Conservation (phyloP, 2,329 filamentous ascomycete genomes). For the Penicillium sp. region DNA sequence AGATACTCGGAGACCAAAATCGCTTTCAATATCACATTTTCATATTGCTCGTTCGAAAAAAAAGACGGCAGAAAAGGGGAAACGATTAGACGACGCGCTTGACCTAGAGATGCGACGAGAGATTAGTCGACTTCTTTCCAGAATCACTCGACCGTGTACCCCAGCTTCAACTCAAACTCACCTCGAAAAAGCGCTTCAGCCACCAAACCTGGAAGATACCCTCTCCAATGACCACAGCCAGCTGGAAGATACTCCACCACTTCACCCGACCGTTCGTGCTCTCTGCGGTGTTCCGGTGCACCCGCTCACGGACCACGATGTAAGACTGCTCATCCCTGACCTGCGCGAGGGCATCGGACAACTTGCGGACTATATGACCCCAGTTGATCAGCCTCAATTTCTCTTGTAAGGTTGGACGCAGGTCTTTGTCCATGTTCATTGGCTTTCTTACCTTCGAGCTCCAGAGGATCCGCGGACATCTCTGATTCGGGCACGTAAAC, state of each 20-base stretch:
- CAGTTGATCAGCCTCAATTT: slow-evolving; percentile 12
- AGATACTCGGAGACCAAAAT: slow-evolving; percentile 14
- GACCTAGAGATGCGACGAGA: slow-evolving; percentile 38
- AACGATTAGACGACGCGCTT: slow-evolving; percentile 51
- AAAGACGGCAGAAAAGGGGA: background rate
- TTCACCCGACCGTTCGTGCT: slow-evolving; percentile 97
- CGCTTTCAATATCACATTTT: slow-evolving; percentile 16
- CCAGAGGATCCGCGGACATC: slow-evolving; percentile 80
- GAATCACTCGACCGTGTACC: background rate
- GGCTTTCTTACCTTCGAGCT: slow-evolving; percentile 73
- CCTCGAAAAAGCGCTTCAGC: slow-evolving; percentile 97
- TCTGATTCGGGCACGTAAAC: slow-evolving; percentile 94
- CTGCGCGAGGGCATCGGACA: slow-evolving; percentile 83
- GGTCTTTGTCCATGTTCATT: background rate
- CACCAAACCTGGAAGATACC: slow-evolving; percentile 99
- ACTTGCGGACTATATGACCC: slow-evolving; percentile 66
- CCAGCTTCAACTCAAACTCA: slow-evolving; percentile 45
- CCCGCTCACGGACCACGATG: slow-evolving; percentile 92
- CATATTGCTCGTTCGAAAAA: slow-evolving; percentile 17
- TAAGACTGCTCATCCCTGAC: slow-evolving; percentile 98
- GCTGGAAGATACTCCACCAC: slow-evolving; percentile 99
- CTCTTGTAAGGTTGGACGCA: background rate
- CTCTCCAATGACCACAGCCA: slow-evolving; percentile 84
- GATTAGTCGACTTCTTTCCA: slow-evolving; percentile 9
- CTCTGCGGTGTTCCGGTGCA: slow-evolving; percentile 97